These are phyloP conservation scores for Botrytis elliptica DNA, from an alignment of 2,329 filamentous ascomycete genomes.

Conservation along the genomic window DNA sequence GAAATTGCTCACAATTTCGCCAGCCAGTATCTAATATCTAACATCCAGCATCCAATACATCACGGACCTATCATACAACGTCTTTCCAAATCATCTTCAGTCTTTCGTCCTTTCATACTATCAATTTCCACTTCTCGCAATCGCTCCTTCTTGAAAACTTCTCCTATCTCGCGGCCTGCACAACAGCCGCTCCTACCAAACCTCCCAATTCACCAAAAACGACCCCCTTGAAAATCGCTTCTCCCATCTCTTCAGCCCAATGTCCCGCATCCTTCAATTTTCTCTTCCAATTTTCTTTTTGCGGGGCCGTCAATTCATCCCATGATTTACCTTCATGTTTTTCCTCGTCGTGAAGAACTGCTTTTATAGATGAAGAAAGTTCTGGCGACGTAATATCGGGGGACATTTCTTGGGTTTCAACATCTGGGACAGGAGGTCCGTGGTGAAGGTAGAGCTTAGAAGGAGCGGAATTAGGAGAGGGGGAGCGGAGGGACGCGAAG, in stretches of 20 bases:
- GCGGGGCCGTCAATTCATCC: constrained; percentile 34
- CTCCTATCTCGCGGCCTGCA: constrained; percentile 12
- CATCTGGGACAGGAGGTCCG: background rate
- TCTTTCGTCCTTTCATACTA: background rate
- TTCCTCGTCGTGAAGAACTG: constrained; percentile 32
- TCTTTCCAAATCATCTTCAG: background rate
- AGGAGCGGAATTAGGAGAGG: background rate
- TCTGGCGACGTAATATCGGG: background rate
- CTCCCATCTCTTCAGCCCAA: constrained; percentile 38
- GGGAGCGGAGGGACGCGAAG: constrained; percentile 13
- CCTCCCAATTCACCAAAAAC: constrained; percentile 39
- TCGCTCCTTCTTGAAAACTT: background rate
- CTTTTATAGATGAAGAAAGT: constrained; percentile 23
- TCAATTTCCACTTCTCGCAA: background rate
- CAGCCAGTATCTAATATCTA: background rate
- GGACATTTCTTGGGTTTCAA: background rate
- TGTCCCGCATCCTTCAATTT: constrained; percentile 38
- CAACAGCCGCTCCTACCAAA: constrained; percentile 34
- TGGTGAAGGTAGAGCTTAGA: background rate
- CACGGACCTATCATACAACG: background rate
- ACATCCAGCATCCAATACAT: background rate
- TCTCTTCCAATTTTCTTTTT: constrained; percentile 37
- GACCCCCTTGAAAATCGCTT: constrained; percentile 38
- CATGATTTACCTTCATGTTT: constrained; percentile 34
- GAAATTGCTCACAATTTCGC: background rate